phyloP scores from a whole-genome alignment of 2,329 filamentous ascomycete genomes.

The Boeremia lycopersici region DNA sequence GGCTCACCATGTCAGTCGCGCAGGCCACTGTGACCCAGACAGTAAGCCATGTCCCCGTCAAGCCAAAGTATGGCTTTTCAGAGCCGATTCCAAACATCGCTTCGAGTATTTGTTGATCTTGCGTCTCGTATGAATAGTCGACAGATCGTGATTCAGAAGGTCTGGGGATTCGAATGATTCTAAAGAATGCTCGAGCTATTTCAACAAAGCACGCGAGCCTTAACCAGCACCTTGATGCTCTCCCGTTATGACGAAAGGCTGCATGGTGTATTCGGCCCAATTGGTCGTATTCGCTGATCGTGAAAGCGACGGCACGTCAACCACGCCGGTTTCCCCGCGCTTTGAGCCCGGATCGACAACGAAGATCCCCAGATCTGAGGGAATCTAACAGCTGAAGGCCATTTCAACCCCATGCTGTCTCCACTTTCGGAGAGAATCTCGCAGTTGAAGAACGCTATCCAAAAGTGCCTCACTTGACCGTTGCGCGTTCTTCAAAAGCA shows the following conservation, averaged over 20 bases:
- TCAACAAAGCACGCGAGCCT: conserved; percentile 1
- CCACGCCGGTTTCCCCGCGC: conserved; percentile 9
- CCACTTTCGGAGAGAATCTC: conserved; percentile 16
- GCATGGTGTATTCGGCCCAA: conserved; percentile 3
- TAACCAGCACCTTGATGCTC: background rate
- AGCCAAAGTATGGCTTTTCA: conserved; percentile 57
- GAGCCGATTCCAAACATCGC: conserved; percentile 19
- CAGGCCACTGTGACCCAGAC: conserved; percentile 60
- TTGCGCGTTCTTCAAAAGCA: background rate
- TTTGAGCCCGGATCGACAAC: conserved; percentile 8
- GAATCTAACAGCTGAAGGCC: background rate
- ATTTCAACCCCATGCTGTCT: background rate
- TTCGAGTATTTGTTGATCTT: too few species aligned
- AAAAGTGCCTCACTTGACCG: background rate
- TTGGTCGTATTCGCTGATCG: conserved; percentile 8
- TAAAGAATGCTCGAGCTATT: background rate
- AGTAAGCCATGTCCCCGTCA: conserved; percentile 61
- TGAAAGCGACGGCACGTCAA: conserved; percentile 9
- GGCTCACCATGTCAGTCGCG: conserved; percentile 28
- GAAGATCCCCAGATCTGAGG: conserved; percentile 7
- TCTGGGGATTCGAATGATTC: background rate
- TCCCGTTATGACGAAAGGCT: conserved; percentile 16
- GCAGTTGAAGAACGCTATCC: background rate
- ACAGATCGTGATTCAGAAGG: background rate
- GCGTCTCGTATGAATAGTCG: background rate